These are phyloP conservation scores for Erodium texanum DNA, from an alignment of 441 rosid genomes.

Conservation along the genomic window DNA sequence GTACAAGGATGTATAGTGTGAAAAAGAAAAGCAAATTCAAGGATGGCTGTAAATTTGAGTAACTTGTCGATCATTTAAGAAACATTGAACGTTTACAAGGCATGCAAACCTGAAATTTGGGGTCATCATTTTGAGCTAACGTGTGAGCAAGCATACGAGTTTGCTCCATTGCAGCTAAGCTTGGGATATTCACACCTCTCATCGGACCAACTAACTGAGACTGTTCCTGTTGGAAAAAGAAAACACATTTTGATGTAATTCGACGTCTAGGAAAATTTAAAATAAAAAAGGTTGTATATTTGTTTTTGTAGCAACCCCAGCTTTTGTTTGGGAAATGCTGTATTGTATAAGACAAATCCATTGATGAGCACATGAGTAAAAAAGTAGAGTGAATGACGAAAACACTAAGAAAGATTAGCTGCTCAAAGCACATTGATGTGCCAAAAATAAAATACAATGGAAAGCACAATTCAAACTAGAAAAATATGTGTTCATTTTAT, in stretches of 20 bases:
- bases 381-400: neutral
- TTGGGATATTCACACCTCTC: constrained; percentile 51
- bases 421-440: neutral
- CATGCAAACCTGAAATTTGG: constrained; percentile 80
- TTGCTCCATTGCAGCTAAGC: constrained; percentile 91
- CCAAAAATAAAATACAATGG: neutral
- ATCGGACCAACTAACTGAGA: constrained; percentile 58
- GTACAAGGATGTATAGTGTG: neutral
- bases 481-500: too few relatives aligned
- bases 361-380: neutral
- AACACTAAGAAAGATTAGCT: neutral
- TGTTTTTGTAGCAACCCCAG: neutral
- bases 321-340: neutral
- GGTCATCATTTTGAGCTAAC: constrained; percentile 75
- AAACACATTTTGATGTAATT: neutral
- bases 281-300: neutral
- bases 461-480: neutral
- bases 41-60: neutral
- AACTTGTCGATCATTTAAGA: constrained; percentile 4
- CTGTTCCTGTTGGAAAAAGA: constrained; percentile 44
- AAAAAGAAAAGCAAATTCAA: neutral
- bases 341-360: neutral
- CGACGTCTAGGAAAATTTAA: neutral
- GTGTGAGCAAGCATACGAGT: constrained; percentile 92
- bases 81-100: constrained; percentile 7